Evolutionary conservation across 225 moss, liverwort and hornwort species (phyloP).

Genomic region (Bryoerythrophyllum caledonicum): DNA sequence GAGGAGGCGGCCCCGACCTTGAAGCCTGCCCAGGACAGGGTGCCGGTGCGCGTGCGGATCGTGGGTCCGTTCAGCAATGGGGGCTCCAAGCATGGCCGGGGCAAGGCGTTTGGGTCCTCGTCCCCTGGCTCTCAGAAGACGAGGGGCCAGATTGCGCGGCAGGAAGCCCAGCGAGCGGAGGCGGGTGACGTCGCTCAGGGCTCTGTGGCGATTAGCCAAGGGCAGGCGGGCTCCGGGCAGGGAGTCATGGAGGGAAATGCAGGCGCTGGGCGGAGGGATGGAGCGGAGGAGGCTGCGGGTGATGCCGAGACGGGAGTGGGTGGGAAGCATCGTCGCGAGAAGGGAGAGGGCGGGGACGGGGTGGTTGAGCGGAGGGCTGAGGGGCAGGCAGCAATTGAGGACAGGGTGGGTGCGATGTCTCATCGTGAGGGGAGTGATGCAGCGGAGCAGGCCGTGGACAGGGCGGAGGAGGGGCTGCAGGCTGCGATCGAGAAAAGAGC

Average conservation of each 20-base stretch:
- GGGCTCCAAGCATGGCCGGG: slow-evolving; percentile 41
- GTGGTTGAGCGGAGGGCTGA: slow-evolving; percentile 4
- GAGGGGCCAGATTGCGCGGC: slow-evolving; percentile 53
- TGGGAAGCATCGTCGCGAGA: slow-evolving; percentile 25
- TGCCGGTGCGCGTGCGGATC: slow-evolving; percentile 40
- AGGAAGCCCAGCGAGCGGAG: slow-evolving; percentile 45
- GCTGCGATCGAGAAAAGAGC: neutral
- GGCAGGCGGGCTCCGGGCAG: slow-evolving; percentile 16
- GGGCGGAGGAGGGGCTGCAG: neutral
- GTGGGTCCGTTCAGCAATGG: slow-evolving; percentile 62
- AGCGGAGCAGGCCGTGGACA: slow-evolving; percentile 2
- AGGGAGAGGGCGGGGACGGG: slow-evolving; percentile 21
- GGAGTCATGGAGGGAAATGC: slow-evolving; percentile 10
- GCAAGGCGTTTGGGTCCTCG: slow-evolving; percentile 32
- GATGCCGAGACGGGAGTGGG: slow-evolving; percentile 21
- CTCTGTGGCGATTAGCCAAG: neutral
- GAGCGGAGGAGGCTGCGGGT: slow-evolving; percentile 8
- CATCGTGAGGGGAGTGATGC: slow-evolving; percentile 16
- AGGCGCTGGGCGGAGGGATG: slow-evolving; percentile 22
- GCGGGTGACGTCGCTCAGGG: slow-evolving; percentile 24
- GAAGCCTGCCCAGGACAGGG: slow-evolving; percentile 35
- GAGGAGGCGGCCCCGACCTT: slow-evolving; percentile 36
- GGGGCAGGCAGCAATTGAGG: neutral
- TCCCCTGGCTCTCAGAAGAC: slow-evolving; percentile 54
- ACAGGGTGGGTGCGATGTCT: slow-evolving; percentile 24